phyloP scores from a whole-genome alignment of 805 yeast genomes.

The Yarrowia porcina region DNA sequence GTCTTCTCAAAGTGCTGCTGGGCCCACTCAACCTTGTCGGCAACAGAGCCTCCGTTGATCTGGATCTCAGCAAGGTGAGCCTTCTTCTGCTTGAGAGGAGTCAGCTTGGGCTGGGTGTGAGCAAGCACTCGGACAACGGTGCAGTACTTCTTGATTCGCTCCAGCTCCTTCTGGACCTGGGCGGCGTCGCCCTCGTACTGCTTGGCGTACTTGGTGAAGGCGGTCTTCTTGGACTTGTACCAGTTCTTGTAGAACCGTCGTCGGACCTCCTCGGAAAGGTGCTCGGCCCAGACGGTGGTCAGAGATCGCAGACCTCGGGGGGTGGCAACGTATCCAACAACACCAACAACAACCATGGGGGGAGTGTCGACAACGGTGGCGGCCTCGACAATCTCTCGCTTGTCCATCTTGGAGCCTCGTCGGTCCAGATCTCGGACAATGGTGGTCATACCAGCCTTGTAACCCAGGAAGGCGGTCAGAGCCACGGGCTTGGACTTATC shows the following conservation, averaged over 20 bases:
- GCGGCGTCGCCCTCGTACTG: constrained; percentile 92
- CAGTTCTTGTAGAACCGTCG: constrained; percentile 99
- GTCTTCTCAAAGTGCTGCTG: constrained; percentile 99
- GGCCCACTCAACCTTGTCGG: constrained; percentile 99
- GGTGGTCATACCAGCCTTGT: constrained; percentile 99
- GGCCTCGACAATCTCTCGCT: constrained; percentile 99
- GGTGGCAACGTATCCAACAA: constrained; percentile 99
- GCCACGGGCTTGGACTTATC: constrained; percentile 97
- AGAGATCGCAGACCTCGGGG: constrained; percentile 99
- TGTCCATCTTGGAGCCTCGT: constrained; percentile 99
- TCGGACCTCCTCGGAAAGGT: constrained; percentile 97
- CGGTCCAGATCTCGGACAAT: constrained; percentile 99
- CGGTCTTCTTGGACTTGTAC: constrained; percentile 99
- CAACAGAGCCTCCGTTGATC: constrained; percentile 97
- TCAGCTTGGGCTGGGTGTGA: constrained; percentile 99
- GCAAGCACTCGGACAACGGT: constrained; percentile 97
- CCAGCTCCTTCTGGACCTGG: constrained; percentile 91
- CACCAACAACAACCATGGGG: constrained; percentile 98
- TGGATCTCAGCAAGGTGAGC: constrained; percentile 99
- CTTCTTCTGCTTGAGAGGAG: constrained; percentile 98
- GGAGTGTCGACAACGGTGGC: constrained; percentile 99
- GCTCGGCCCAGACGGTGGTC: constrained; percentile 99
- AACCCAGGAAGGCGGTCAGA: constrained; percentile 99
- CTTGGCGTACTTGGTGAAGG: constrained; percentile 99
- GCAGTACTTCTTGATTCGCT: constrained; percentile 98